phyloP scores from a whole-genome alignment of 108 stramenopile genomes.

The Discostella stelligeroides region DNA sequence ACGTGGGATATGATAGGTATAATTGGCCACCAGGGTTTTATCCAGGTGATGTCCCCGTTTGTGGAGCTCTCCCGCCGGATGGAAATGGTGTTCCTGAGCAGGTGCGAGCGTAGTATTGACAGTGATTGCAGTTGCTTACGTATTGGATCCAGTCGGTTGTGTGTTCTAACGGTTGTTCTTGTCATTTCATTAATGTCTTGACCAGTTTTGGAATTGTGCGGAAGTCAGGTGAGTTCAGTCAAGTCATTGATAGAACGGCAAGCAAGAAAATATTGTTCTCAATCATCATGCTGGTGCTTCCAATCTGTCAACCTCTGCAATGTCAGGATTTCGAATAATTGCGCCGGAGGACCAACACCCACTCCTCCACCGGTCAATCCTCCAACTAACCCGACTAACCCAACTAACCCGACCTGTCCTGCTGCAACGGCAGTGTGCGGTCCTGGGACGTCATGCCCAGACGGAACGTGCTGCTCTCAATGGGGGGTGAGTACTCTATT shows the following conservation, averaged over 20 bases:
- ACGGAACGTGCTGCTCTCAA: neutral
- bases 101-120: constrained; percentile 16
- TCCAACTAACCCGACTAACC: neutral
- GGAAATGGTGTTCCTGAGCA: constrained; percentile 37
- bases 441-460: no score
- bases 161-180: neutral
- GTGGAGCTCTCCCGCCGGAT: constrained; percentile 27
- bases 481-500: neutral
- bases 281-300: no score
- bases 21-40: constrained; percentile 2
- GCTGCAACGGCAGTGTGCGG: neutral
- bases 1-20: constrained; percentile 24
- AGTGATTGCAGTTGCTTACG: no score
- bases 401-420: neutral
- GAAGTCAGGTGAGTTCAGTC: constrained; percentile 16
- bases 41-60: constrained; percentile 3
- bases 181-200: neutral
- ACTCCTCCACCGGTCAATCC: neutral
- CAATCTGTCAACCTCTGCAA: neutral
- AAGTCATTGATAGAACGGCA: neutral
- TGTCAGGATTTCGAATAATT: constrained; percentile 7
- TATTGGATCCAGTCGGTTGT: no score
- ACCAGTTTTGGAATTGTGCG: constrained; percentile 32
- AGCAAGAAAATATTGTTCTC: no score
- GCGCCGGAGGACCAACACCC: neutral